Conservation (phyloP, 495 filamentous ascomycete species). For the Neurospora discreta region DNA sequence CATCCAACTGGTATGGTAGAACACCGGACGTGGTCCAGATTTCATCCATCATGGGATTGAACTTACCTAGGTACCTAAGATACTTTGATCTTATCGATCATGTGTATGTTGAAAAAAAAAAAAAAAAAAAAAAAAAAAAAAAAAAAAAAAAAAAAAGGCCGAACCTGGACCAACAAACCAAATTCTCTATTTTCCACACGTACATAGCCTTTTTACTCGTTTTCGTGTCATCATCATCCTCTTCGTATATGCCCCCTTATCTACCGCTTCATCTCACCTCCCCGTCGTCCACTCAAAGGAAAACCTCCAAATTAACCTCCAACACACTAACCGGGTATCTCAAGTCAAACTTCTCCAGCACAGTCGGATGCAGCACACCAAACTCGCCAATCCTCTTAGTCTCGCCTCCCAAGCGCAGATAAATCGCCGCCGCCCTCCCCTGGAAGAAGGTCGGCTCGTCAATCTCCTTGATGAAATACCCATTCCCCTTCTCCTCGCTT, state of each 20-base stretch:
- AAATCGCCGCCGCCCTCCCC: constrained; percentile 78
- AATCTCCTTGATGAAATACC: constrained; percentile 87
- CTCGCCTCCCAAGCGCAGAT: constrained; percentile 59
- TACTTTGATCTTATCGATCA: no score
- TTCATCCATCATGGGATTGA: no score
- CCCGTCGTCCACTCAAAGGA: constrained; percentile 45
- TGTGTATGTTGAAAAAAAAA: no score
- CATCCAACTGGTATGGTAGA: no score
- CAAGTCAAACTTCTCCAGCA: constrained; percentile 88
- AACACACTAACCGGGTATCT: constrained; percentile 90
- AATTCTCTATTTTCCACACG: background rate
- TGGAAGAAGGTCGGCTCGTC: constrained; percentile 85
- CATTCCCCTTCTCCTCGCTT: constrained; percentile 37
- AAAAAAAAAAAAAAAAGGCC: no score
- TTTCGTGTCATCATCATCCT: background rate
- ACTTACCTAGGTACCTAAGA: background rate
- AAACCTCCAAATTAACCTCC: constrained; percentile 90
- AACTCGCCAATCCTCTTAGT: constrained; percentile 69
- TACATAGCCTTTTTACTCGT: background rate
- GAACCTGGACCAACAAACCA: background rate
- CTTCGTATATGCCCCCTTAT: no score
- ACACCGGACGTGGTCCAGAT: no score
- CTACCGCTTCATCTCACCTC: background rate
- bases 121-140: no score
- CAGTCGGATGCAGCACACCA: constrained; percentile 85